Percentiles rank a stretch among this genome's conserved stretches.
phyloP scores from a whole-genome alignment of 345 rosid species.

The Clausena lansium region DNA sequence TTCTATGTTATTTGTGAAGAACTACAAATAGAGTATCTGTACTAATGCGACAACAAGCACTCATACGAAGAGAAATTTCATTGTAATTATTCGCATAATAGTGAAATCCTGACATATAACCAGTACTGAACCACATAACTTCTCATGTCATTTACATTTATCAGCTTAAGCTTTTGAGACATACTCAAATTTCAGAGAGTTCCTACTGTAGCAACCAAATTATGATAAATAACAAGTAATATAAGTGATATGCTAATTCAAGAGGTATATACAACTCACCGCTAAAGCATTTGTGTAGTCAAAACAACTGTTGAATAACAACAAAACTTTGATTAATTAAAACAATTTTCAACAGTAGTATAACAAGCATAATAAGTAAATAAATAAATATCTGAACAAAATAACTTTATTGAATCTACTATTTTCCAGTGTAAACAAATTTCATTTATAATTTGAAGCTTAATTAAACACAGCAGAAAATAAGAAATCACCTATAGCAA shows the following conservation, averaged over 20 bases:
- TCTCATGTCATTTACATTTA: not conserved
- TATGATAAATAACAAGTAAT: not conserved
- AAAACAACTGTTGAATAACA: conserved; percentile 68
- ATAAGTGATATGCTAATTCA: not conserved
- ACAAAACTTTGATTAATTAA: conserved; percentile 15
- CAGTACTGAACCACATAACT: no score
- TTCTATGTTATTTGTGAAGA: no score
- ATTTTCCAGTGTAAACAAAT: not conserved
- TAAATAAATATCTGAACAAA: not conserved
- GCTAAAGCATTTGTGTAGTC: conserved; percentile 97
- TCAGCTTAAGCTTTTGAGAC: not conserved
- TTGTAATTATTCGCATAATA: no score
- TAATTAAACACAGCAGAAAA: not conserved
- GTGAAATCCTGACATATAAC: no score
- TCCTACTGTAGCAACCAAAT: not conserved
- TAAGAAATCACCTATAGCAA: conserved; percentile 73
- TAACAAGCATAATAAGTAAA: not conserved
- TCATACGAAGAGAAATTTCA: no score
- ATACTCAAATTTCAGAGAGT: not conserved
- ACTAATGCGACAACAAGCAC: no score
- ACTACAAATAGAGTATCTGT: no score
- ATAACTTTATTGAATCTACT: not conserved
- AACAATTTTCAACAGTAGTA: not conserved
- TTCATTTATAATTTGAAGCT: not conserved
- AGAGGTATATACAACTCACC: conserved; percentile 46